phyloP scores from a whole-genome alignment of 2,329 filamentous ascomycete species.

The Ceratocystis smalleyi region DNA sequence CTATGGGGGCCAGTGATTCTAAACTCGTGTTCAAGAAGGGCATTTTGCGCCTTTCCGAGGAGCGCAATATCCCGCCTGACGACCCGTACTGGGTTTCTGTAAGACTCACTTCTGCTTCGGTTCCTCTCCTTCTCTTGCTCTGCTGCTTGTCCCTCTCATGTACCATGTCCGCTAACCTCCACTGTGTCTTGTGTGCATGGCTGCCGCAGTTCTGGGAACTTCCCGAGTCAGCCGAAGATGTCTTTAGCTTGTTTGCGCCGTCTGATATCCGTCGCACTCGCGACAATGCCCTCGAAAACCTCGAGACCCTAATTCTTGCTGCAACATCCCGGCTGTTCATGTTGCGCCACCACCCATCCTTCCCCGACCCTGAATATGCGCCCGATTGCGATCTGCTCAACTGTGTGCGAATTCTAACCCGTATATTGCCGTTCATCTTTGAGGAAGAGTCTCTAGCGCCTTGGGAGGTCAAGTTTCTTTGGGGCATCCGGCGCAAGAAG shows the following conservation, averaged over 20 bases:
- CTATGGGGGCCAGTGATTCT: slow-evolving; percentile 94
- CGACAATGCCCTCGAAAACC: slow-evolving; percentile 69
- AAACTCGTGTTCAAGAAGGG: slow-evolving; percentile 98
- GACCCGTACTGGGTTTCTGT: slow-evolving; percentile 90
- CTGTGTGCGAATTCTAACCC: slow-evolving; percentile 79
- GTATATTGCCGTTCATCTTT: slow-evolving; percentile 80
- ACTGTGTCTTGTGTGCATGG: background rate
- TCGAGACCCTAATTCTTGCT: slow-evolving; percentile 75
- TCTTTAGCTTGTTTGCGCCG: slow-evolving; percentile 88
- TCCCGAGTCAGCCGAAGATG: slow-evolving; percentile 85
- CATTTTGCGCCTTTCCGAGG: slow-evolving; percentile 91
- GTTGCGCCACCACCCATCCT: slow-evolving; percentile 76
- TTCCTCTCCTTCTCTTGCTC: background rate
- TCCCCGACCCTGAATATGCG: slow-evolving; percentile 72
- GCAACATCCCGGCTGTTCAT: slow-evolving; percentile 69
- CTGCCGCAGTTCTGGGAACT: slow-evolving; percentile 80
- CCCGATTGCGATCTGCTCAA: slow-evolving; percentile 83
- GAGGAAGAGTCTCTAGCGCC: slow-evolving; percentile 66
- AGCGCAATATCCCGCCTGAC: slow-evolving; percentile 70
- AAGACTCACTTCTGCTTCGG: slow-evolving; percentile 25
- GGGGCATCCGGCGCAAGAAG: slow-evolving; percentile 58
- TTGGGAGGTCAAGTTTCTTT: slow-evolving; percentile 94
- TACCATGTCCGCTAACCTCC: background rate
- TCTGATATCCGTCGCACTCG: slow-evolving; percentile 76
- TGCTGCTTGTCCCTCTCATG: slow-evolving; percentile 12